A percentile compares a stretch with the other conserved stretches of the same genome.
Evolutionary conservation across 768 basidiomycete species (phyloP).

Genomic region (Lepiota venenata): DNA sequence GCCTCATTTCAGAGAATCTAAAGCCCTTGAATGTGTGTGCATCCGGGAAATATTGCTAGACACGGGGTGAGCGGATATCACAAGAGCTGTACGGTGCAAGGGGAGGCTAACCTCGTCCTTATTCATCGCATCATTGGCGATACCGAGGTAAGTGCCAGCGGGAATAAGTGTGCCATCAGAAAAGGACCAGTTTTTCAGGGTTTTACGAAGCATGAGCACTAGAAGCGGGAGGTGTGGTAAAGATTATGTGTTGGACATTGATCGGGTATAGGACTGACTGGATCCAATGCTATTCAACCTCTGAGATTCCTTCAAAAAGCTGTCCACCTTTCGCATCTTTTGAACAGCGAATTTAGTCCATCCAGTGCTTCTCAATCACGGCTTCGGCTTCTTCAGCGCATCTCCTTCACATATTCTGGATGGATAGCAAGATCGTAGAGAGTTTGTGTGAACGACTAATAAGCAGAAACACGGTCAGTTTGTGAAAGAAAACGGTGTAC

Average conservation of each 20-base stretch:
- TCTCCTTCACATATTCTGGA: conserved; percentile 27
- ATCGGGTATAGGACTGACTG: not conserved
- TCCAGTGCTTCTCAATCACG: conserved; percentile 27
- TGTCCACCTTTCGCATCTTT: conserved; percentile 41
- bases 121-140: conserved; percentile 24
- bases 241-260: not conserved
- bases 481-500: not conserved
- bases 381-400: conserved; percentile 43
- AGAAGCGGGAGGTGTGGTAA: not conserved
- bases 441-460: conserved; percentile 31
- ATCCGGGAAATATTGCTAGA: conserved; percentile 22
- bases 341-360: conserved; percentile 32
- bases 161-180: conserved; percentile 37
- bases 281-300: conserved; percentile 11
- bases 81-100: conserved; percentile 13
- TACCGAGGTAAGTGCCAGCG: conserved; percentile 26
- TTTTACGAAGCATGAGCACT: conserved; percentile 22
- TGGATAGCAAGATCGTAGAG: conserved; percentile 33
- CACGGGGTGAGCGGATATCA: not conserved
- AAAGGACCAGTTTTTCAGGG: conserved; percentile 33
- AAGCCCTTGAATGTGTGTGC: conserved; percentile 32
- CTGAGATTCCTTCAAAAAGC: conserved; percentile 40
- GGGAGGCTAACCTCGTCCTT: conserved; percentile 7
- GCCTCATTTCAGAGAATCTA: conserved; percentile 28
- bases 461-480: no score